Base-by-base conservation (phyloP, 352 stramenopile species). In the Phytophthora pisi region DNA sequence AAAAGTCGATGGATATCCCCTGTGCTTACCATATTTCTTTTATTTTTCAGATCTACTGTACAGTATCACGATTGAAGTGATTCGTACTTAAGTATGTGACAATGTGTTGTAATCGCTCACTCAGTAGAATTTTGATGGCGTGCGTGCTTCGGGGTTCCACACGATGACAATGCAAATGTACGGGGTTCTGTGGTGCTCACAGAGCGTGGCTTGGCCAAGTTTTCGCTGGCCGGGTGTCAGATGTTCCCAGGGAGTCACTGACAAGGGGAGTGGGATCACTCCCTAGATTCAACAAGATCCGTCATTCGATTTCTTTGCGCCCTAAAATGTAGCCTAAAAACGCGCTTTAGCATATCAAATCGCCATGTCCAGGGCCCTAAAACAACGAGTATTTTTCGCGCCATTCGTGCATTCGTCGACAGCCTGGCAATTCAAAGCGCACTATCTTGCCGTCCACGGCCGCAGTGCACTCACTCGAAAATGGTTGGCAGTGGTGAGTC, bases 231-330 rank as follows among this genome's bases (percentile, higher is more conserved):
- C 34, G 34, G 34, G 34, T 15, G 34, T 15, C 7, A 42, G 16
- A 8, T 45, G 13, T 13, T 45, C 4, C 38, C 38, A 8, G 38
- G 38, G 20, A 16, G 15, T 18, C 38, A 16, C 15, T 18, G 23
- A 50, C 24, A 26, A n/a, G 23, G 10, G 23, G 51, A 61, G 30
- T 68, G 30, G 63, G 49, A 61, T n/a, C 3, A n/a, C n/a, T 61
- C 62, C 49, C 63, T 50, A 70, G 40, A 65, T 70, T 70, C 63
- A 66, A 69, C 46, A 18, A 59, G 15, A 28, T 13, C 40, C 40
- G 9, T 43, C 3, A 31, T 54, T 55, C 28, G 28, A 5, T 28
- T 65, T 70, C 55, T 70, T 61, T 66, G 54, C 49, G 7, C 36
- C 46, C 45, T 64, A 63, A 59, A 46, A 31, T 36, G 43, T 1